These are phyloP conservation scores for Scedosporium dehoogii DNA, from an alignment of 2,329 filamentous ascomycete genomes.

Conservation along the genomic window DNA sequence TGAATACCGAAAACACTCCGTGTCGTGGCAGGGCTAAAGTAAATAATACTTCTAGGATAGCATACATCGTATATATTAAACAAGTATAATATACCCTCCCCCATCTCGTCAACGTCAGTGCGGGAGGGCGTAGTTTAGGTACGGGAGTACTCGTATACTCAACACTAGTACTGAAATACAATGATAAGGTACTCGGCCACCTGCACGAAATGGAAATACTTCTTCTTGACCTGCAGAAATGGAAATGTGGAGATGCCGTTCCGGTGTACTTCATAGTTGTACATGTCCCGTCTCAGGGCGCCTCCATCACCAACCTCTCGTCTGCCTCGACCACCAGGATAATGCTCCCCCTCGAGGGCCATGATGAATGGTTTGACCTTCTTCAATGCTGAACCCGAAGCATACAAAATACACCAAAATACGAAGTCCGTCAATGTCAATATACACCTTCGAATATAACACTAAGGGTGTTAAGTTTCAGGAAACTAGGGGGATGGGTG, in stretches of 20 bases:
- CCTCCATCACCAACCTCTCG: background rate
- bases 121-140: background rate
- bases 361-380: background rate
- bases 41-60: too few species aligned
- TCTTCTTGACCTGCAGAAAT: background rate
- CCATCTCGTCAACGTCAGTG: background rate
- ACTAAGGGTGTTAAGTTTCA: too few species aligned
- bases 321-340: background rate
- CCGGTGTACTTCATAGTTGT: background rate
- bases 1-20: background rate
- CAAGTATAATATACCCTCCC: background rate
- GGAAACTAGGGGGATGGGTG: background rate
- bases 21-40: background rate
- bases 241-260: background rate
- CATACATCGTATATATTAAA: background rate
- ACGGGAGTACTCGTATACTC: background rate
- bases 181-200: background rate
- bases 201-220: background rate
- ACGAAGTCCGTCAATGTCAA: too few species aligned
- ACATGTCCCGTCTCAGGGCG: background rate
- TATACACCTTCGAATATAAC: too few species aligned
- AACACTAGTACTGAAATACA: background rate
- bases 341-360: background rate
- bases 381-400: too few species aligned
- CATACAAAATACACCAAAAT: too few species aligned